Base-by-base conservation (phyloP, 169 alveolate genomes). In the Plasmodium berghei region DNA sequence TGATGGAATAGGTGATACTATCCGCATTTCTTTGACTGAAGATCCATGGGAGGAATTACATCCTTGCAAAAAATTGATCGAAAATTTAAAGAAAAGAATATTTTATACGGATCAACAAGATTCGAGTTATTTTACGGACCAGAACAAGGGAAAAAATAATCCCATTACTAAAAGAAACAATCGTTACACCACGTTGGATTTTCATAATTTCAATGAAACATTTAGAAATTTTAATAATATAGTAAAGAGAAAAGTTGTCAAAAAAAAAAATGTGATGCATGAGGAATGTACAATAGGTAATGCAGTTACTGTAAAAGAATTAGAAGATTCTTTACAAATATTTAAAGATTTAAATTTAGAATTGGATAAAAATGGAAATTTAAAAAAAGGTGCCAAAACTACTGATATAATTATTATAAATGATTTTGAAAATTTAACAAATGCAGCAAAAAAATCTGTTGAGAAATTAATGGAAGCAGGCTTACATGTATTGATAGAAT, bases 1-100 rank as follows among this genome's bases (percentile, higher is more conserved):
- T 56, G 97, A 95, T 70, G 97, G 97, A 22, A 91, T 95, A 46
- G 97, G 97, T 42, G 97, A 95, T 73, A 95, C 97, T 18, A 92
- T 95, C 61, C 52, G 97, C n/a, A 94, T 93, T 70, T 95, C 97
- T n/a, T 75, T 95, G 46, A 95, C 97, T 0, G 97, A 95, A 72
- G 96, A 93, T 64, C 97, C 97, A 2, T 95, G 97, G 97, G 72
- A 71, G 28, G 97, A 95, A 58, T 75, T 95, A 16, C 67, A 88
- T 10, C 95, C 96, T 20, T 92, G 93, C 49, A 58, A 89, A 42
- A 73, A 90, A 42, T 61, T 95, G 46, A 64, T 77, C 58, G 66
- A 61, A 62, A 77, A 62, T 72, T 85, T 61, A 18, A 87, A 73
- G 73, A 87, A 69, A 61, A 75, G 85, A 66, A 56, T 80, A 72